Evolutionary conservation across 2,329 filamentous ascomycete species (phyloP), one percentile per base, ranked within the genome.

Genomic region (Aspergillus sp.): DNA sequence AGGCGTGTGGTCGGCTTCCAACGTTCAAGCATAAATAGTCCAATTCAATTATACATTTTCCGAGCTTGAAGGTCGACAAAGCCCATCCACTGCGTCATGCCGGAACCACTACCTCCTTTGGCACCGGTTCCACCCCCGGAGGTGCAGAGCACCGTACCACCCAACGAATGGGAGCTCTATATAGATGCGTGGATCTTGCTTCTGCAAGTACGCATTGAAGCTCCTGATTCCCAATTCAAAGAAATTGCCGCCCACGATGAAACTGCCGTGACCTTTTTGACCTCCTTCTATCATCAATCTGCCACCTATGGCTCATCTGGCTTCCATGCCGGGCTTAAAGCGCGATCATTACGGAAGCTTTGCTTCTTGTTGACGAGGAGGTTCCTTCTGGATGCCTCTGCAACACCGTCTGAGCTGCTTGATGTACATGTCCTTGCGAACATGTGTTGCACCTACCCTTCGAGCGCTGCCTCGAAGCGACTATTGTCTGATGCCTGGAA

Each of bases 141-240:
- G 58, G 87, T 92, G 79, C 87, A 87, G 70, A 83, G 84, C 66
- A 84, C 84, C 66, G 84, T 96, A 61, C 81, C 83, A 41, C 78
- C 86, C 3, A 78, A 83, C 54, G 91, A 96, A 76, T 96, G 92
- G 92, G 83, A 89, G 65, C 82, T 85, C 32, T 92, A 90, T 72
- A 79, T 96, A 50, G 85, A 90, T 64, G 88, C 91, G 38, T 97
- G 92, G 92, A 78, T 87, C 17, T 79, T 85, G 10, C 82, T 96
- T 6, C 79, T 86, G 6, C 82, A 88, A 56, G 83, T 87, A 2
- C 85, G 92, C 64, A 75, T 95, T 30, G 81, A 83, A 13, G 76
- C 90, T 0, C 68, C 84, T 0, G 81, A 86, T 6, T 70, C 81
- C 1, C 78, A 86, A 0, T 90, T 95, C 62, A 65, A 73, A 50